Conservation (phyloP, 805 yeast genomes). For the Wickerhamomyces tratensis region DNA sequence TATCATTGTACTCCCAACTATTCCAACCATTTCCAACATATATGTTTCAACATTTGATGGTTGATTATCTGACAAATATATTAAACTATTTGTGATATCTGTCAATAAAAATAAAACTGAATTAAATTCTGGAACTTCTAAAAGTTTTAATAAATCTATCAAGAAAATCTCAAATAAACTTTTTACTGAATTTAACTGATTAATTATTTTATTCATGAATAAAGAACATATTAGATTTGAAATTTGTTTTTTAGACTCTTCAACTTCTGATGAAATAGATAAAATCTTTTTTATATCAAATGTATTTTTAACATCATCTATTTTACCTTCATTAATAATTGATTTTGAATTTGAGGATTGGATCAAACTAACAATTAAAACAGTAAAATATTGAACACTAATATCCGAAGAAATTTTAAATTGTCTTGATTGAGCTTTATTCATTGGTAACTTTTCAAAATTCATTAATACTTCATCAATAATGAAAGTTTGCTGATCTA, state of each 20-base stretch:
- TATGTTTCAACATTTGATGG: slow-evolving; percentile 35
- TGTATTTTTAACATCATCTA: slow-evolving; percentile 3
- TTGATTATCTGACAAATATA: slow-evolving; percentile 27
- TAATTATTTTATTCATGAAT: slow-evolving; percentile 20
- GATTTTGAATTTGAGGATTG: slow-evolving; percentile 19
- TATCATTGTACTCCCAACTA: slow-evolving; percentile 43
- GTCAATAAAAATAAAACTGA: slow-evolving; percentile 41
- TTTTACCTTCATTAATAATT: slow-evolving; percentile 6
- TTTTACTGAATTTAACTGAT: slow-evolving; percentile 22
- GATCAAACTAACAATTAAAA: slow-evolving; percentile 33
- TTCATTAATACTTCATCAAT: slow-evolving; percentile 48
- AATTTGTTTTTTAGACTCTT: neutral
- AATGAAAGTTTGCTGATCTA: slow-evolving; percentile 50
- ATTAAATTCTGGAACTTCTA: slow-evolving; percentile 53
- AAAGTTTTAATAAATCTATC: slow-evolving; percentile 43
- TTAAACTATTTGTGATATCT: slow-evolving; percentile 33
- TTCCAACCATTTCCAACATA: slow-evolving; percentile 52
- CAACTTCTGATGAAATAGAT: neutral
- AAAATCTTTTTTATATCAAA: neutral
- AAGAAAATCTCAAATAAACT: slow-evolving; percentile 41
- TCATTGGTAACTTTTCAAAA: slow-evolving; percentile 37
- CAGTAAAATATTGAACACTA: slow-evolving; percentile 38
- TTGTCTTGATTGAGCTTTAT: slow-evolving; percentile 33
- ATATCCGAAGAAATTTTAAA: slow-evolving; percentile 33
- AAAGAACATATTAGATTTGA: slow-evolving; percentile 6